Conservation (phyloP, 306 rosid genomes). For the Pyrus bretschneideri region DNA sequence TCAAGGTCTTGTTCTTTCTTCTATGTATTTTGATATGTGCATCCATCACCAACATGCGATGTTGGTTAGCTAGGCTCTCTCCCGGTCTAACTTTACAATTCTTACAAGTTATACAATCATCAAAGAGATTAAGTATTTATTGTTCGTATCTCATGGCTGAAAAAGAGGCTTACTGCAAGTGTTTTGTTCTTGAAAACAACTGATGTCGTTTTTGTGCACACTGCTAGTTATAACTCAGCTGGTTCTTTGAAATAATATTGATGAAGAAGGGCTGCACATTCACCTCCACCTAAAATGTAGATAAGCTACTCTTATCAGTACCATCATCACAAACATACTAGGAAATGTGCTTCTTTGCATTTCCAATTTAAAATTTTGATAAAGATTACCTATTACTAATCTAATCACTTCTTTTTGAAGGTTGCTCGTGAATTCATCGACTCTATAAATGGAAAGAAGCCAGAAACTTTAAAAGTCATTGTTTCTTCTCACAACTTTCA, state of each 20-base stretch:
- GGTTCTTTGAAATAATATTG: background rate
- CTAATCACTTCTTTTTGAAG: constrained; percentile 39
- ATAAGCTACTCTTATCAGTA: background rate
- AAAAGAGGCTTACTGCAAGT: too few relatives aligned
- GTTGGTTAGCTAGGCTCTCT: too few relatives aligned
- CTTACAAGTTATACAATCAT: too few relatives aligned
- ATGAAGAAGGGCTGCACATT: background rate
- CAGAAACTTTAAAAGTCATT: constrained; percentile 51
- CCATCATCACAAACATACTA: background rate
- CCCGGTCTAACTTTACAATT: too few relatives aligned
- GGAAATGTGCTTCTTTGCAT: background rate
- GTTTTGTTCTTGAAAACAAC: too few relatives aligned
- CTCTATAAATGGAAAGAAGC: constrained; percentile 52
- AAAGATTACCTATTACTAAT: constrained; percentile 11
- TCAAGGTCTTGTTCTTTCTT: too few relatives aligned
- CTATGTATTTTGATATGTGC: too few relatives aligned
- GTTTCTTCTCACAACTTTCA: constrained; percentile 91
- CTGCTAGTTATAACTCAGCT: background rate
- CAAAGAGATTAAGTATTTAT: too few relatives aligned
- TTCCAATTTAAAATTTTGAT: background rate
- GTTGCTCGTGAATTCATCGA: constrained; percentile 70
- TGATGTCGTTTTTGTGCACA: too few relatives aligned
- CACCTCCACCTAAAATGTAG: background rate
- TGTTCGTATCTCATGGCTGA: too few relatives aligned
- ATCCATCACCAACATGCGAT: too few relatives aligned